Conservation (phyloP, 805 yeast genomes). For the Candida insectalens region DNA sequence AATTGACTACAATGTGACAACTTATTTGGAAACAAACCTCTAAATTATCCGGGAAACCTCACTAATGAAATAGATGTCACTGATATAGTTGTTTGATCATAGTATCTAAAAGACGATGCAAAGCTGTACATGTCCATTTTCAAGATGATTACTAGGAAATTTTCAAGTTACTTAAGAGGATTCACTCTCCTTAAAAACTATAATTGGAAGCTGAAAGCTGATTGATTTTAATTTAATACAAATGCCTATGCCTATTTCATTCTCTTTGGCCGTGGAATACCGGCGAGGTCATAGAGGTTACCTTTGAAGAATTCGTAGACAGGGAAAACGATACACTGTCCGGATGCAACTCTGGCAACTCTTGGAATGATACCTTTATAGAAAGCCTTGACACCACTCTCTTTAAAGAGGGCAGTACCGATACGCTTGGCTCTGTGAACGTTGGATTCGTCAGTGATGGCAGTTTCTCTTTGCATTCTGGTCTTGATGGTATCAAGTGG, state of each 20-base stretch:
- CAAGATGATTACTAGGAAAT: too few species aligned
- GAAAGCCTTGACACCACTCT: conserved; percentile 82
- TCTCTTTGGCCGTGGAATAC: conserved; percentile 11
- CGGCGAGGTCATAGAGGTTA: conserved; percentile 36
- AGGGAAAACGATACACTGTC: conserved; percentile 97
- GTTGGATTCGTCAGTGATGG: conserved; percentile 53
- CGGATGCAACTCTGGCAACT: conserved; percentile 98
- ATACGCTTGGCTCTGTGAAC: conserved; percentile 72
- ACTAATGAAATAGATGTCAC: too few species aligned
- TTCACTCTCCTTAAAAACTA: too few species aligned
- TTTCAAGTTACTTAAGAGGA: too few species aligned
- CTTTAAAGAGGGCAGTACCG: conserved; percentile 69
- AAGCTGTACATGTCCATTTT: too few species aligned
- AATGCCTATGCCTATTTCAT: conserved; percentile 11
- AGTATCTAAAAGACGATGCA: too few species aligned
- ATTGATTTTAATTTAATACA: too few species aligned
- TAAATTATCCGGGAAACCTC: too few species aligned
- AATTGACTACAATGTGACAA: too few species aligned
- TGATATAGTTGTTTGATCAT: too few species aligned
- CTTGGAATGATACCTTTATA: conserved; percentile 98
- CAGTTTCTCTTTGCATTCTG: conserved; percentile 86
- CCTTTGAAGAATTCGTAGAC: conserved; percentile 85
- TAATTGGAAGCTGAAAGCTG: too few species aligned
- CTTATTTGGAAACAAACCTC: too few species aligned
- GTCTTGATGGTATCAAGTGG: conserved; percentile 97